These are phyloP conservation scores for Allium cepa DNA, from an alignment of 106 monocot species.

Conservation along the genomic window DNA sequence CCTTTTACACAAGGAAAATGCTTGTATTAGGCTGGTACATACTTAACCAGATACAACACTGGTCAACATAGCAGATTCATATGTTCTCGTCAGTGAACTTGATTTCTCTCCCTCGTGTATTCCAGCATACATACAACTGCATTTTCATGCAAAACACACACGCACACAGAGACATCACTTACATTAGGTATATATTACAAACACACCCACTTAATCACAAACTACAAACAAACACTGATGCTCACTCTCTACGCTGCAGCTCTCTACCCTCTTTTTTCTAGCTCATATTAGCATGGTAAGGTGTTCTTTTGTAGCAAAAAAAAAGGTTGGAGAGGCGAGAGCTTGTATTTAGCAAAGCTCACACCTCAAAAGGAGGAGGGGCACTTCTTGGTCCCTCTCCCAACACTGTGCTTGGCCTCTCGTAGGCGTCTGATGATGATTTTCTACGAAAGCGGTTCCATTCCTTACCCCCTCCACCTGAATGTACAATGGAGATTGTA, in stretches of 20 bases:
- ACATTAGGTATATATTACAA: neutral
- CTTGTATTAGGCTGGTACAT: neutral
- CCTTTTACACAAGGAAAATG: neutral
- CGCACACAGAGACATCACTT: neutral
- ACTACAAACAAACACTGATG: neutral
- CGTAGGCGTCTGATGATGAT: conserved; percentile 44
- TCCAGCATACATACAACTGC: no score
- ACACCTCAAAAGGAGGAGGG: conserved; percentile 34
- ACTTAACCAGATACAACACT: neutral
- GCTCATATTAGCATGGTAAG: neutral
- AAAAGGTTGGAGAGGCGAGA: conserved; percentile 4
- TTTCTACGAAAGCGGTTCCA: conserved; percentile 57
- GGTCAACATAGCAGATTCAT: no score
- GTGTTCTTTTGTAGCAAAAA: neutral
- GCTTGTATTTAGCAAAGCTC: conserved; percentile 19
- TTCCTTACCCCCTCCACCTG: conserved; percentile 12
- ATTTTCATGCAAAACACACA: neutral
- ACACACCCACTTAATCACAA: neutral
- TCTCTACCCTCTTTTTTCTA: no score
- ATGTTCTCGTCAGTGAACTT: no score
- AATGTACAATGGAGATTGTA: neutral
- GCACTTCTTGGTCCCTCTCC: conserved; percentile 10
- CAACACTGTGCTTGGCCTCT: neutral
- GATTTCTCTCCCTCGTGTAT: no score
- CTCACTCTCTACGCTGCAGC: neutral